Conservation (phyloP, 2,329 filamentous ascomycete species). For the Aspergillus sojae region DNA sequence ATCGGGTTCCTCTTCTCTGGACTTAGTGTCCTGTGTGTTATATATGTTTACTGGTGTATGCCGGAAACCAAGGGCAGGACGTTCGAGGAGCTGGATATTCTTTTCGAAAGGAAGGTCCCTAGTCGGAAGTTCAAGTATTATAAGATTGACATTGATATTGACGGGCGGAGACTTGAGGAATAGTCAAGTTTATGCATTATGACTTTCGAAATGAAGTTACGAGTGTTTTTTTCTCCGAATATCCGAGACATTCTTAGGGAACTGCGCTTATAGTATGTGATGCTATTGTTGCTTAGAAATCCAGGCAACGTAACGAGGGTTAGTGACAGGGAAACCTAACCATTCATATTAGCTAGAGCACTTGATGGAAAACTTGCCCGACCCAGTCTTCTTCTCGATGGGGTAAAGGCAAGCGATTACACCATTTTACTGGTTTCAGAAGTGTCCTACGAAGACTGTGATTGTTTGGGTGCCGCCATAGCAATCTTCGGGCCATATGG, state of each 20-base stretch:
- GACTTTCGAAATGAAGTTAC: background rate
- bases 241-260: too few species aligned
- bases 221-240: background rate
- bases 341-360: background rate
- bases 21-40: constrained; percentile 22
- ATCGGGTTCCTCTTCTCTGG: constrained; percentile 37
- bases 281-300: background rate
- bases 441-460: background rate
- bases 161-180: constrained; percentile 2
- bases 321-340: background rate
- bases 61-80: constrained; percentile 35
- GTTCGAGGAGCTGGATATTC: constrained; percentile 34
- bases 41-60: constrained; percentile 36
- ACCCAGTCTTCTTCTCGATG: background rate
- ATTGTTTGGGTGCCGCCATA: background rate
- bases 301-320: background rate
- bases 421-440: background rate
- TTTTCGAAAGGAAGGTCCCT: constrained; percentile 29
- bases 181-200: background rate
- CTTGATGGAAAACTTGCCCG: background rate
- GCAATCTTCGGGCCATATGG: background rate
- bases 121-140: constrained; percentile 28
- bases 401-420: background rate
- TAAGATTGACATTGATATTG: constrained; percentile 16
- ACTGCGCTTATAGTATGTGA: background rate